Evolutionary conservation across 331 rosid genomes (phyloP).

Genomic region (Saraca asoca): DNA sequence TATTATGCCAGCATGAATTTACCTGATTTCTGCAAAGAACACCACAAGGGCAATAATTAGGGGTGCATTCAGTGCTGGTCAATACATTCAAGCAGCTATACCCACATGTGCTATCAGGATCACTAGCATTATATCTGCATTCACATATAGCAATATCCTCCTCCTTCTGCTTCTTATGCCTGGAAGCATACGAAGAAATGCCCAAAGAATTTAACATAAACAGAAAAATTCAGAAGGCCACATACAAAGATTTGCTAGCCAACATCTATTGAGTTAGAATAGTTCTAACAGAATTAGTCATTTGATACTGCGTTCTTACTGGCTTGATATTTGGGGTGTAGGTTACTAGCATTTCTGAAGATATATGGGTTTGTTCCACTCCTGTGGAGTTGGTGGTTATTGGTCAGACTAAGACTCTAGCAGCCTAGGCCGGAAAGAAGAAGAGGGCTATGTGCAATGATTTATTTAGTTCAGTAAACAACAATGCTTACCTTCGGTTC

Average conservation of each 20-base stretch:
- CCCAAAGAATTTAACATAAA: neutral
- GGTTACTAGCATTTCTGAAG: too few relatives aligned
- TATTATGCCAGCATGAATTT: conserved; percentile 18
- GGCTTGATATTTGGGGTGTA: neutral
- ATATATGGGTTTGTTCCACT: too few relatives aligned
- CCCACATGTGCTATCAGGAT: conserved; percentile 77
- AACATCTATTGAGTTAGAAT: neutral
- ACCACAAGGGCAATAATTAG: conserved; percentile 75
- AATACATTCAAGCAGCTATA: conserved; percentile 82
- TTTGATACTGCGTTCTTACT: conserved; percentile 8
- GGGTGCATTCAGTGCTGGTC: conserved; percentile 93
- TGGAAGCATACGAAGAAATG: conserved; percentile 29
- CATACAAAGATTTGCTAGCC: neutral
- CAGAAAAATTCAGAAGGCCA: too few relatives aligned
- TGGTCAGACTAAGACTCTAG: too few relatives aligned
- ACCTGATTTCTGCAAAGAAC: conserved; percentile 85
- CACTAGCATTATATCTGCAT: conserved; percentile 53
- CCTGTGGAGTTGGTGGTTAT: too few relatives aligned
- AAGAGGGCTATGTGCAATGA: too few relatives aligned
- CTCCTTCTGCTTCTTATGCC: conserved; percentile 84
- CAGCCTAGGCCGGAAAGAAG: too few relatives aligned
- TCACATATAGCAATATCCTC: conserved; percentile 86
- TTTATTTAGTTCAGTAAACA: neutral
- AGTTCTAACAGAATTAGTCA: conserved; percentile 9
- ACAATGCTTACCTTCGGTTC: conserved; percentile 56